Evolutionary conservation across 208 protist species (phyloP).

Genomic region (Trypanosomatidae sp.): DNA sequence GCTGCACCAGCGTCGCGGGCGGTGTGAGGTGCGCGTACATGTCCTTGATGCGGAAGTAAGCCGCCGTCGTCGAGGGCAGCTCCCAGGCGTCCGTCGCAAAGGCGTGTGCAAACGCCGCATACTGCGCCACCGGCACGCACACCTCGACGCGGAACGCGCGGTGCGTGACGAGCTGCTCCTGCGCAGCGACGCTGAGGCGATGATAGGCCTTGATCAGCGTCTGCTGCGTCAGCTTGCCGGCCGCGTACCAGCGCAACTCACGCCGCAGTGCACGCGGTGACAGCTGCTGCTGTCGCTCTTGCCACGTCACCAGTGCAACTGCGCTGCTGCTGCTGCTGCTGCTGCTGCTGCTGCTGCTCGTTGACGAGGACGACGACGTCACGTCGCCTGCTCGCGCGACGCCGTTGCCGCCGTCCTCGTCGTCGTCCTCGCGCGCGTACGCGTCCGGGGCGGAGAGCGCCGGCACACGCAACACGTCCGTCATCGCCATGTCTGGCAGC

Average conservation of each 20-base stretch:
- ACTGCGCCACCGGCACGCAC: constrained; percentile 43
- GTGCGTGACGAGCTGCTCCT: constrained; percentile 57
- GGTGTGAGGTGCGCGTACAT: constrained; percentile 72
- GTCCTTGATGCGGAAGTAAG: constrained; percentile 47
- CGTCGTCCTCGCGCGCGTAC: no score
- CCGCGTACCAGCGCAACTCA: no score
- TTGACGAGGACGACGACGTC: no score
- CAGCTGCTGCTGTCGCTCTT: no score
- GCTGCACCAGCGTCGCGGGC: constrained; percentile 41
- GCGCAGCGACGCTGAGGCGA: constrained; percentile 46
- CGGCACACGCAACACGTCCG: constrained; percentile 59
- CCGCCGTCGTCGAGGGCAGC: no score
- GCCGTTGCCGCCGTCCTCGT: no score
- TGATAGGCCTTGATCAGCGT: constrained; percentile 80
- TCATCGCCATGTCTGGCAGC: constrained; percentile 10
- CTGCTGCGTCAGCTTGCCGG: constrained; percentile 80
- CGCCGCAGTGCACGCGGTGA: no score
- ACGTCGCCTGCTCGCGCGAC: no score
- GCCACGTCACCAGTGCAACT: no score
- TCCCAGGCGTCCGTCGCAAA: constrained; percentile 77
- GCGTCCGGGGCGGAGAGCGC: constrained; percentile 41
- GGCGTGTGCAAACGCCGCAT: constrained; percentile 42
- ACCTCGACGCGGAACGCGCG: constrained; percentile 55
- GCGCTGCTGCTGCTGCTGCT: no score
- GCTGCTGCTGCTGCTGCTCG: no score